Evolutionary conservation across 345 rosid genomes (phyloP).

Genomic region (Citrus maxima): DNA sequence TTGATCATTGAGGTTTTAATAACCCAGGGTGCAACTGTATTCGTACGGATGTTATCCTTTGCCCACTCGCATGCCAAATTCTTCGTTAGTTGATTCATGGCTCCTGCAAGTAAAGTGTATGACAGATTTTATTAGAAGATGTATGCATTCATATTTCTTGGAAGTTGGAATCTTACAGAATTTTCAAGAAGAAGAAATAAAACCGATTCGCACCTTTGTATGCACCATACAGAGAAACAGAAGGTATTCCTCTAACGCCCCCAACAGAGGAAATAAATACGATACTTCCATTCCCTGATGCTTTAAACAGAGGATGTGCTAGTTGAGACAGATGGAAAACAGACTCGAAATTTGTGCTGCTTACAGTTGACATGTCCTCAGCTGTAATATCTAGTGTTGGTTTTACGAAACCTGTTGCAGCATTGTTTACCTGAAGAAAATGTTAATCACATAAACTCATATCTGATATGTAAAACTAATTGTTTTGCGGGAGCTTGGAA

Average conservation of each 20-base stretch:
- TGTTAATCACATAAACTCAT: background rate
- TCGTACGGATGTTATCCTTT: slow-evolving; percentile 40
- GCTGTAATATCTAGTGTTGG: background rate
- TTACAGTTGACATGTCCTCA: slow-evolving; percentile 1
- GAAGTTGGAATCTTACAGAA: background rate
- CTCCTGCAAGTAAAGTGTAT: slow-evolving; percentile 27
- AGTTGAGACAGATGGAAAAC: slow-evolving; percentile 33
- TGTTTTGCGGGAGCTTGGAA: background rate
- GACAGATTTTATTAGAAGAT: background rate
- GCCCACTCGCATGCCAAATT: slow-evolving; percentile 59
- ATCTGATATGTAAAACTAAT: background rate
- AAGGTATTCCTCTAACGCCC: background rate
- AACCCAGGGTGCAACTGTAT: slow-evolving; percentile 40
- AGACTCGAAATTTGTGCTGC: slow-evolving; percentile 4
- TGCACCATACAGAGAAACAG: background rate
- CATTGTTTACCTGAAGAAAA: slow-evolving; percentile 1
- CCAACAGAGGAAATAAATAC: slow-evolving; percentile 10
- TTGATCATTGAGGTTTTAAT: slow-evolving; percentile 29
- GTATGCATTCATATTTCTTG: background rate
- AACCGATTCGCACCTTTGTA: background rate
- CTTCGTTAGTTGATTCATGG: slow-evolving; percentile 41
- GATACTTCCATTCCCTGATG: slow-evolving; percentile 41
- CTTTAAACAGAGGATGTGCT: slow-evolving; percentile 44
- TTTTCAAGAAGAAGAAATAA: background rate
- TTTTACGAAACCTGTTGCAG: background rate